These are phyloP conservation scores for Blastocystis sp. DNA, from an alignment of 352 stramenopile species.

Conservation along the genomic window DNA sequence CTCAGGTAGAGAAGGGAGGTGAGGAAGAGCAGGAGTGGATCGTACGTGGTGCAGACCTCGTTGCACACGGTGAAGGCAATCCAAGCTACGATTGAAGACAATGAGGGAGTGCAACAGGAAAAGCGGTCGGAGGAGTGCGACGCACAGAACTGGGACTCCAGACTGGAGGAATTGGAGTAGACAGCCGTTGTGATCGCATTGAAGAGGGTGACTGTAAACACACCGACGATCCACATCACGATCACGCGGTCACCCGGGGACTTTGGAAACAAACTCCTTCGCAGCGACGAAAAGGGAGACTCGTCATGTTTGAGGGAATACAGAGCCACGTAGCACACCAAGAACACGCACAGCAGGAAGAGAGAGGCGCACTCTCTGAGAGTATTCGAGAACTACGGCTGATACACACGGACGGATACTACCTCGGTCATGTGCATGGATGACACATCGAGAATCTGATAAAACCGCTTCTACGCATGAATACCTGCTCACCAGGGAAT, in stretches of 20 bases:
- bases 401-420: background rate
- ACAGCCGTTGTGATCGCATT: background rate
- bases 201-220: background rate
- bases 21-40: background rate
- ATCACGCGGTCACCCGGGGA: slow-evolving; percentile 2
- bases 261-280: background rate
- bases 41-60: background rate
- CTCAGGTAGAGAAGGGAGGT: background rate
- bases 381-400: background rate
- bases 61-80: background rate
- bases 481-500: background rate
- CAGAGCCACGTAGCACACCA: slow-evolving; percentile 9
- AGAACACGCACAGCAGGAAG: background rate
- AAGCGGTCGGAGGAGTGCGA: slow-evolving; percentile 23
- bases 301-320: slow-evolving; percentile 16
- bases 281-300: slow-evolving; percentile 37
- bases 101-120: slow-evolving; percentile 4
- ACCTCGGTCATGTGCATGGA: background rate
- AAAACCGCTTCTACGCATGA: slow-evolving; percentile 46
- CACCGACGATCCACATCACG: slow-evolving; percentile 7
- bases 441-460: background rate
- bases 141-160: background rate
- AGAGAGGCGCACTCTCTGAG: background rate
- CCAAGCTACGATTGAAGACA: background rate
- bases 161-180: background rate